Base-by-base conservation (phyloP, 805 yeast species). In the Candida manassasensis region DNA sequence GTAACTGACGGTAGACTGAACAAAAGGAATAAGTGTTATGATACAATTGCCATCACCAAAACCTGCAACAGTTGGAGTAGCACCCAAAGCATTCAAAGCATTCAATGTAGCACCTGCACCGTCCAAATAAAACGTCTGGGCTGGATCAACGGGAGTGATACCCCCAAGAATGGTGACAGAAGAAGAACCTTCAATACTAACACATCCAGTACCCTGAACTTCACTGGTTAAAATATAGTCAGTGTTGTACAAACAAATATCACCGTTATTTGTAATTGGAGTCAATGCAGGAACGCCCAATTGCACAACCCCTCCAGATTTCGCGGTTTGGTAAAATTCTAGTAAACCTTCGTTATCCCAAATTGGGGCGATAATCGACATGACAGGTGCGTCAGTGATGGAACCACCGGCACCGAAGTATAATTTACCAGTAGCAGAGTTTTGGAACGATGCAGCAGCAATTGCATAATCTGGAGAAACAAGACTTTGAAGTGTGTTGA, bases 201-300 rank as follows among this genome's bases (percentile, higher is more conserved):
- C 41, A 47, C 65, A 59, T 19, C 65, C 65, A n/a, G 40, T 17
- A 17, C 63, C 63, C 3, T 16, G 7, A 26, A 59, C 44, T 15
- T 27, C 29, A 11, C 54, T 44, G 1, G 47, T 38, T 41, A 57
- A 63, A n/a, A 34, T 32, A 38, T 49, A 58, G 2, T 33, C 32
- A 19, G 45, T 40, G 27, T 51, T 55, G 33, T 39, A 21, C 28
- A 59, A 48, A 45, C 63, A 57, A 32, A 55, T 50, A 17, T 44
- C 43, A 34, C 61, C 61, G 26, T 42, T 19, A 32, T 55, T 55
- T 3, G 37, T 34, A 17, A 41, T 43, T 14, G 10, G 12, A n/a
- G 24, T 27, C n/a, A 21, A 27, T 4, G 26, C 27, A 15, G 22
- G n/a, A 8, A 21, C 30, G 6, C 46, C 46, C 21, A 53, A 45